Conservation (phyloP, 2,329 filamentous ascomycete species). For the Juglanconis oblonga region DNA sequence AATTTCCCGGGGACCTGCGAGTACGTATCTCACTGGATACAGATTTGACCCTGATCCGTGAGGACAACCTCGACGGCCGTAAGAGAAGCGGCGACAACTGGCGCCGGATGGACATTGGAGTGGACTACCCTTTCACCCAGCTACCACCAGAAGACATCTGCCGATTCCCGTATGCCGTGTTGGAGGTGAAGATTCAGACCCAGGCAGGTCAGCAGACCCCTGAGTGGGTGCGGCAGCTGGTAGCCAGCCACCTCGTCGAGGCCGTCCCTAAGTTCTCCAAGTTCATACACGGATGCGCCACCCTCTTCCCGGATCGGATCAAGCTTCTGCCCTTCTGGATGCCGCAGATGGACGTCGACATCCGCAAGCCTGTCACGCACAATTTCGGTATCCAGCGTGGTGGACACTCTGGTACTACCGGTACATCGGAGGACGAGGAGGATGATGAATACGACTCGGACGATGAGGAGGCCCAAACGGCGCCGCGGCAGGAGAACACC, state of each 20-base stretch:
- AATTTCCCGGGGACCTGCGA: conserved; percentile 91
- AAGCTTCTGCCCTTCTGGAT: conserved; percentile 94
- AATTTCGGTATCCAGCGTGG: conserved; percentile 87
- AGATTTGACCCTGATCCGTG: conserved; percentile 89
- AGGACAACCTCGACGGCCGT: conserved; percentile 87
- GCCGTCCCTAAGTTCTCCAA: conserved; percentile 99
- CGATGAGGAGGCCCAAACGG: conserved; percentile 49
- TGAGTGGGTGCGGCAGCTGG: conserved; percentile 93
- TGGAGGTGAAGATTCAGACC: conserved; percentile 97
- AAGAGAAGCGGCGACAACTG: conserved; percentile 81
- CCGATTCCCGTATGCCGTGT: conserved; percentile 90
- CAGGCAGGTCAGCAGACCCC: conserved; percentile 93
- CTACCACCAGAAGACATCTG: conserved; percentile 81
- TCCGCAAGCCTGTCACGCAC: conserved; percentile 85
- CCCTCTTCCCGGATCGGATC: conserved; percentile 82
- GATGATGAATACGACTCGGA: conserved; percentile 69
- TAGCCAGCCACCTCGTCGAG: conserved; percentile 90
- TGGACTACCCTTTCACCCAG: conserved; percentile 92
- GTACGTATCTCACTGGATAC: conserved; percentile 97
- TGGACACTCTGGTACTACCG: conserved; percentile 70
- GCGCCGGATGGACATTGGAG: conserved; percentile 95
- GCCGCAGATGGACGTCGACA: conserved; percentile 97
- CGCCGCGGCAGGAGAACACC: background rate
- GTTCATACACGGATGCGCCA: conserved; percentile 93
- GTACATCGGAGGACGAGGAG: conserved; percentile 74